These are phyloP conservation scores for Eucalyptus globulus DNA, from an alignment of 345 rosid genomes.

Conservation along the genomic window DNA sequence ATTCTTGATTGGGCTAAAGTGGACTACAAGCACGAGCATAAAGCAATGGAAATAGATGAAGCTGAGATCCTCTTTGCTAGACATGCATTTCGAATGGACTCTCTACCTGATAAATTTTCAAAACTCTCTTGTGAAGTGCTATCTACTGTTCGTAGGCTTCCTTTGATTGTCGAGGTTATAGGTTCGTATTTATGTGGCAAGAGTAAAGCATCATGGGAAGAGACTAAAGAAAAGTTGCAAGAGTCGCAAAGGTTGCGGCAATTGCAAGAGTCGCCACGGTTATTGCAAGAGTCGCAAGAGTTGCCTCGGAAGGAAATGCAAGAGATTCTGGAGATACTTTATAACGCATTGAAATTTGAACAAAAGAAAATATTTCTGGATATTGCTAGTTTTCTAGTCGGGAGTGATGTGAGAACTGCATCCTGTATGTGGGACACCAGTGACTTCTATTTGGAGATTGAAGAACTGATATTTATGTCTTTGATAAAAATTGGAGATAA, in stretches of 20 bases:
- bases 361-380: not conserved
- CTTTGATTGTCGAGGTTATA: not conserved
- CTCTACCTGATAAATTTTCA: not conserved
- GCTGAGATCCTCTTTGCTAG: not conserved
- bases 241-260: too few species aligned
- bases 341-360: not conserved
- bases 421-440: not conserved
- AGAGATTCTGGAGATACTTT: too few species aligned
- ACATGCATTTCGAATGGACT: not conserved
- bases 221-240: not conserved
- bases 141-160: not conserved
- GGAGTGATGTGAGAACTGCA: not conserved
- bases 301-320: too few species aligned
- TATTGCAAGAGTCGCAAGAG: too few species aligned
- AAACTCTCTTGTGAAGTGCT: not conserved
- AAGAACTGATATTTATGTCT: not conserved
- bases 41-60: not conserved
- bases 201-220: not conserved
- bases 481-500: not conserved
- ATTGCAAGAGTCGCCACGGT: too few species aligned
- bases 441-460: not conserved
- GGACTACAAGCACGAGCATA: not conserved
- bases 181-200: not conserved
- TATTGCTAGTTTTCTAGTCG: not conserved
- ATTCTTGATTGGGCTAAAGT: not conserved